Conservation (phyloP, 2,329 filamentous ascomycete genomes). For the Neophaeococcomyces mojaviensis region DNA sequence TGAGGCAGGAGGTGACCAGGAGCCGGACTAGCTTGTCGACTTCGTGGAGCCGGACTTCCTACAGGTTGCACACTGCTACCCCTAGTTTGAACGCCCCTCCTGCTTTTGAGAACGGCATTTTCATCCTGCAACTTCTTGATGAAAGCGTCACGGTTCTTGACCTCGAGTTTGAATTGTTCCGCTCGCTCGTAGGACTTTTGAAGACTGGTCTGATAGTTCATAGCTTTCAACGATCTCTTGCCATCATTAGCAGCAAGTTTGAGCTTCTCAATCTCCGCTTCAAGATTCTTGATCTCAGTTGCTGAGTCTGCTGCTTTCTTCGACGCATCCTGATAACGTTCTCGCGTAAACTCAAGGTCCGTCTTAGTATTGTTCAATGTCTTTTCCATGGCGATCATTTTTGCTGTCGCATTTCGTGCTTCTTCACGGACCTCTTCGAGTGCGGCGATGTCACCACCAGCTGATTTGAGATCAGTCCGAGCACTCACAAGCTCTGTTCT, state of each 20-base stretch:
- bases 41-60: constrained; percentile 19
- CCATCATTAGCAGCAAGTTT: constrained; percentile 32
- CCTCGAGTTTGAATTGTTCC: constrained; percentile 30
- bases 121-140: constrained; percentile 39
- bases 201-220: constrained; percentile 30
- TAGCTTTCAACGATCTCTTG: constrained; percentile 30
- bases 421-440: constrained; percentile 36
- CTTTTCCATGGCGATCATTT: constrained; percentile 29
- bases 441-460: constrained; percentile 29
- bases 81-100: constrained; percentile 23
- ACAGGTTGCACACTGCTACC: constrained; percentile 24
- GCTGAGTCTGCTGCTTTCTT: constrained; percentile 35
- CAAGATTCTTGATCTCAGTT: constrained; percentile 31
- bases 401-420: constrained; percentile 14
- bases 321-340: constrained; percentile 42
- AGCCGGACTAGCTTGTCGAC: constrained; percentile 21
- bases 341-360: constrained; percentile 39
- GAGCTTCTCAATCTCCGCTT: constrained; percentile 31
- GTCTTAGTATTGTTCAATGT: constrained; percentile 35
- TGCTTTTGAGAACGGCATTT: constrained; percentile 35
- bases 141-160: constrained; percentile 32
- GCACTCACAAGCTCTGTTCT: constrained; percentile 33
- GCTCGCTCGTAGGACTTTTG: constrained; percentile 31
- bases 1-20: constrained; percentile 7
- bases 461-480: constrained; percentile 33